Evolutionary conservation across 192 early-diverging fungal species (phyloP).

Genomic region (Funneliformis mosseae): DNA sequence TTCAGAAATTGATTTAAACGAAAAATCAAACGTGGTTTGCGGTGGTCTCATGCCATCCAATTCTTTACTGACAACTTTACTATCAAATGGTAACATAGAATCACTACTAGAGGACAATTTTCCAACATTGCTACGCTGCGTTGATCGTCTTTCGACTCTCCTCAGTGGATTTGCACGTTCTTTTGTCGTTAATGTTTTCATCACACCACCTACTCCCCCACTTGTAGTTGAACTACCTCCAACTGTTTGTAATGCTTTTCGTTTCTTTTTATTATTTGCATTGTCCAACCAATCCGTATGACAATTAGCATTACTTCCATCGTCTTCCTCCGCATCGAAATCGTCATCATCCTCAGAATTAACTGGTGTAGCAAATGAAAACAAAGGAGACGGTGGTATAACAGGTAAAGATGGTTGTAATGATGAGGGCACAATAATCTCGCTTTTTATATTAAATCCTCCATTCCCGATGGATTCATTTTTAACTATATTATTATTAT

Average conservation of each 20-base stretch:
- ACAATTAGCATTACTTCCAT: slow-evolving; percentile 24
- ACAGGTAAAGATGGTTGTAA: slow-evolving; percentile 6
- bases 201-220: slow-evolving; percentile 24
- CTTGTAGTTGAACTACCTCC: slow-evolving; percentile 17
- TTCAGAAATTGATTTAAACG: slow-evolving; percentile 29
- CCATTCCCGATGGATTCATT: background rate
- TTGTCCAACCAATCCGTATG: slow-evolving; percentile 33
- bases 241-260: slow-evolving; percentile 34
- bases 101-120: background rate
- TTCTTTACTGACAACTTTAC: slow-evolving; percentile 12
- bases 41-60: slow-evolving; percentile 21
- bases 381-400: slow-evolving; percentile 27
- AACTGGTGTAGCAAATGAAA: slow-evolving; percentile 31
- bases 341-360: slow-evolving; percentile 32
- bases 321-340: slow-evolving; percentile 33
- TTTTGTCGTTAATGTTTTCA: slow-evolving; percentile 20
- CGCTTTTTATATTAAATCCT: slow-evolving; percentile 2
- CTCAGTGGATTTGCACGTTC: slow-evolving; percentile 30
- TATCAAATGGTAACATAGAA: background rate
- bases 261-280: slow-evolving; percentile 36
- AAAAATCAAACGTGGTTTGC: slow-evolving; percentile 32
- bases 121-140: background rate
- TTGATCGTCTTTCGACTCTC: slow-evolving; percentile 25
- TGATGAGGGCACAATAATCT: background rate
- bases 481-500: slow-evolving; percentile 11